Evolutionary conservation across 306 rosid genomes (phyloP).

Genomic region (Trichosanthes truncata): DNA sequence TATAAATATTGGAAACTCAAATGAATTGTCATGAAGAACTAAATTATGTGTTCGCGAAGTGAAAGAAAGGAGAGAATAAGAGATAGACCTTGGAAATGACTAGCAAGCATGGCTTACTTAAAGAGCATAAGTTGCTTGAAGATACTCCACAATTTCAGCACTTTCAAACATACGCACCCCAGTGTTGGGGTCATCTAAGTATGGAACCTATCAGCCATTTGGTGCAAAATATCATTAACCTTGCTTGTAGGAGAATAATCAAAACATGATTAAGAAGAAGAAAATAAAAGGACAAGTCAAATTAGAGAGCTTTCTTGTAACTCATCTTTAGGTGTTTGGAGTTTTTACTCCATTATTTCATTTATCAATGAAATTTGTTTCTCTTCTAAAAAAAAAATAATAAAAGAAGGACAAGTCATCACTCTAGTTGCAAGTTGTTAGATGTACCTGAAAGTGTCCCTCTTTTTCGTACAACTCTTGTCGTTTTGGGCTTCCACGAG

Average conservation of each 20-base stretch:
- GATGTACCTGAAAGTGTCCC: slow-evolving; percentile 77
- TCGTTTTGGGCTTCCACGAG: slow-evolving; percentile 90
- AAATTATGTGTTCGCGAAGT: not conserved
- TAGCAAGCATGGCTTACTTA: slow-evolving; percentile 10
- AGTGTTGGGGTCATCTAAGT: slow-evolving; percentile 89
- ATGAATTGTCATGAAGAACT: no score
- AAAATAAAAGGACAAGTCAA: no score
- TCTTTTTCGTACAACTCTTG: slow-evolving; percentile 45
- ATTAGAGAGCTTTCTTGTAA: no score
- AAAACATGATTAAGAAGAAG: not conserved
- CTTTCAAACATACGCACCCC: slow-evolving; percentile 93
- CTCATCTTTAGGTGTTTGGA: no score
- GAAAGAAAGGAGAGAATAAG: not conserved
- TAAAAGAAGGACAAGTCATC: not conserved
- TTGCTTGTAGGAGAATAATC: not conserved
- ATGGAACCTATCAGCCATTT: slow-evolving; percentile 60
- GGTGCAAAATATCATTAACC: not conserved
- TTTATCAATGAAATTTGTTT: no score
- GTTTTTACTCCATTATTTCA: no score
- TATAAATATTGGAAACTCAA: not conserved
- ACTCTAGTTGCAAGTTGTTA: not conserved
- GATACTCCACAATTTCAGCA: slow-evolving; percentile 82
- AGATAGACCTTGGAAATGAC: slow-evolving; percentile 11
- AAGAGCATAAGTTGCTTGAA: slow-evolving; percentile 73
- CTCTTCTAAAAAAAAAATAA: not conserved